Conservation (phyloP, 2,329 filamentous ascomycete species). For the Claviceps pazoutovae region DNA sequence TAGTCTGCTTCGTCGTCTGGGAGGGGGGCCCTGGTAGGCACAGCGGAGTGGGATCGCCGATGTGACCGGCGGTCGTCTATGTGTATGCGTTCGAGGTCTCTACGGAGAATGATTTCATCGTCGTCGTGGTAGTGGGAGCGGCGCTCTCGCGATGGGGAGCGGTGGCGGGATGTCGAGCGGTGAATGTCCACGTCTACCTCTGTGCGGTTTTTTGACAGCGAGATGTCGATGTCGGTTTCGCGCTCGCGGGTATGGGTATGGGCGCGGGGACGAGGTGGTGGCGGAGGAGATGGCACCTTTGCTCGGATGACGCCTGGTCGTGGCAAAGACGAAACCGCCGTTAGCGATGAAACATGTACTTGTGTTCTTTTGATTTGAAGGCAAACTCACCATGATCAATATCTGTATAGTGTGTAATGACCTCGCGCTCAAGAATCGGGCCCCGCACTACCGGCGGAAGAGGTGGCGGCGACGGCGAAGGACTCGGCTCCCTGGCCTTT, state of each 20-base stretch:
- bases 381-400: constrained; percentile 63
- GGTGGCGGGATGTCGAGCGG: constrained; percentile 19
- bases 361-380: not conserved
- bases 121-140: constrained; percentile 40
- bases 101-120: constrained; percentile 53
- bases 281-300: constrained; percentile 31
- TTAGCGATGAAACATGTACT: no score
- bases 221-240: constrained; percentile 46
- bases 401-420: constrained; percentile 78
- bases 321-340: no score
- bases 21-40: constrained; percentile 22
- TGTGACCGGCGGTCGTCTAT: constrained; percentile 28
- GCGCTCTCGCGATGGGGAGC: constrained; percentile 25
- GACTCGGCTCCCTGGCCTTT: constrained; percentile 21
- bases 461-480: constrained; percentile 26
- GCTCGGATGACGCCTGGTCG: constrained; percentile 29
- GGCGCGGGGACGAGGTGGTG: constrained; percentile 27
- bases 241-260: constrained; percentile 24
- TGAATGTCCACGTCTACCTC: constrained; percentile 47
- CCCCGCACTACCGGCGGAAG: constrained; percentile 55
- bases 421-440: constrained; percentile 73
- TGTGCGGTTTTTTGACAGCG: constrained; percentile 37
- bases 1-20: constrained; percentile 51
- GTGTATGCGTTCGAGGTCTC: constrained; percentile 35
- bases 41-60: constrained; percentile 39